Conservation (phyloP, 371 early-diverging fungal genomes). For the Capillidium heterosporum region DNA sequence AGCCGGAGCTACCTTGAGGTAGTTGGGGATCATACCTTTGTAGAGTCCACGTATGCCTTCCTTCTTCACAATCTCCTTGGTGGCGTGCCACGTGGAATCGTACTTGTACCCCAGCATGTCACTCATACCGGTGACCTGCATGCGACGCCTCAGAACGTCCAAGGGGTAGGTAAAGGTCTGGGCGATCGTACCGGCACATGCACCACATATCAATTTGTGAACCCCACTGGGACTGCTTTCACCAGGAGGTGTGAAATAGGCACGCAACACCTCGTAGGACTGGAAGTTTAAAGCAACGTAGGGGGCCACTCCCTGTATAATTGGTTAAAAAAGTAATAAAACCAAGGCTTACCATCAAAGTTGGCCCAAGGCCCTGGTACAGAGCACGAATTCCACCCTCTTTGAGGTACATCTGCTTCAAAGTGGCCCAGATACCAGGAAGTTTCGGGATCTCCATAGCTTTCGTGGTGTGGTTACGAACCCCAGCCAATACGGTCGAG, state of each 20-base stretch:
- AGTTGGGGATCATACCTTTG: slow-evolving; percentile 56
- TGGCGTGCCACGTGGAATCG: slow-evolving; percentile 53
- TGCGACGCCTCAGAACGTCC: slow-evolving; percentile 64
- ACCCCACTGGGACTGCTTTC: slow-evolving; percentile 34
- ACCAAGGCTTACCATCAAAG: slow-evolving; percentile 38
- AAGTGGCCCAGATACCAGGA: slow-evolving; percentile 49
- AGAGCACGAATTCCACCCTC: slow-evolving; percentile 72
- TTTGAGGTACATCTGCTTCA: slow-evolving; percentile 37
- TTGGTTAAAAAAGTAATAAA: background rate
- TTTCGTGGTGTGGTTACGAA: background rate
- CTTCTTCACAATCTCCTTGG: slow-evolving; percentile 31
- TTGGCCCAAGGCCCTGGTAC: slow-evolving; percentile 67
- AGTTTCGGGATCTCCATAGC: slow-evolving; percentile 15
- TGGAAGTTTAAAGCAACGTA: slow-evolving; percentile 77
- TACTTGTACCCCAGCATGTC: slow-evolving; percentile 43
- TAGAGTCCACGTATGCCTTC: slow-evolving; percentile 69
- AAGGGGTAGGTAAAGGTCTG: slow-evolving; percentile 85
- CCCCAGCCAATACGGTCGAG: background rate
- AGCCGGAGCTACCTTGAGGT: slow-evolving; percentile 49
- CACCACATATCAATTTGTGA: slow-evolving; percentile 65
- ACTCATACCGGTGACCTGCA: slow-evolving; percentile 75
- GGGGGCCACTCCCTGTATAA: slow-evolving; percentile 53
- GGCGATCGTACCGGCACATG: slow-evolving; percentile 71
- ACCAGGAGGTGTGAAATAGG: slow-evolving; percentile 43
- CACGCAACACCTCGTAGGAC: slow-evolving; percentile 59